These are phyloP conservation scores for Neurospora sp. DNA, from an alignment of 2,329 filamentous ascomycete genomes.

Conservation along the genomic window DNA sequence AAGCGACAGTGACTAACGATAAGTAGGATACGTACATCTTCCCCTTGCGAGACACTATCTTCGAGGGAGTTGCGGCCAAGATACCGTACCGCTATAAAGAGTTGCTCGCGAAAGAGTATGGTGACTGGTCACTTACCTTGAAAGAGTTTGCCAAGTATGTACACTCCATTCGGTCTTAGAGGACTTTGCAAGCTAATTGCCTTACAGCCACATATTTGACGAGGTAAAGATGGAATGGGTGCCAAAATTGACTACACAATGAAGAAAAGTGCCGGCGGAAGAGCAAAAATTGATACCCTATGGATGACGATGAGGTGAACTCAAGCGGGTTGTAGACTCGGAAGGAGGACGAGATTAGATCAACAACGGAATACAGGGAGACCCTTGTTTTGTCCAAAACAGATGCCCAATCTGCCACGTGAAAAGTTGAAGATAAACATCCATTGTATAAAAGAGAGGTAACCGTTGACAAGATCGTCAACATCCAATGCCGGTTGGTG, in stretches of 20 bases:
- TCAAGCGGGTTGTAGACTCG: neutral
- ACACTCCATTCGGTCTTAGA: neutral
- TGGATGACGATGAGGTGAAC: neutral
- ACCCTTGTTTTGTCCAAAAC: neutral
- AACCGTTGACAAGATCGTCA: neutral
- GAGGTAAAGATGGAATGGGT: slow-evolving; percentile 20
- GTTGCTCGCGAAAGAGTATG: slow-evolving; percentile 49
- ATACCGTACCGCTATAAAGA: slow-evolving; percentile 55
- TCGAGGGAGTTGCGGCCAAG: slow-evolving; percentile 56
- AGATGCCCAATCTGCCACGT: neutral
- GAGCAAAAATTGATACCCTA: neutral
- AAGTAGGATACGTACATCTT: slow-evolving; percentile 49
- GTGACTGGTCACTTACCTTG: slow-evolving; percentile 37
- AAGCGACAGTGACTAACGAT: neutral
- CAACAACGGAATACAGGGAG: neutral
- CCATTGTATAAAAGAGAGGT: neutral
- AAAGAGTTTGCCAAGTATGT: slow-evolving; percentile 42
- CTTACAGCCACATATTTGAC: slow-evolving; percentile 7
- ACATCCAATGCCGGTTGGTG: neutral
- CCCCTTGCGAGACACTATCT: slow-evolving; percentile 58
- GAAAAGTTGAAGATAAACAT: neutral
- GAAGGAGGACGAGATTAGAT: neutral
- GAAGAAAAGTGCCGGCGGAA: neutral
- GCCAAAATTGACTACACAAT: neutral
- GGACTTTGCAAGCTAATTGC: neutral